A percentile compares a stretch with the other conserved stretches of the same genome.
Evolutionary conservation across 345 rosid species (phyloP).

Genomic region (Eucalyptus virginea): DNA sequence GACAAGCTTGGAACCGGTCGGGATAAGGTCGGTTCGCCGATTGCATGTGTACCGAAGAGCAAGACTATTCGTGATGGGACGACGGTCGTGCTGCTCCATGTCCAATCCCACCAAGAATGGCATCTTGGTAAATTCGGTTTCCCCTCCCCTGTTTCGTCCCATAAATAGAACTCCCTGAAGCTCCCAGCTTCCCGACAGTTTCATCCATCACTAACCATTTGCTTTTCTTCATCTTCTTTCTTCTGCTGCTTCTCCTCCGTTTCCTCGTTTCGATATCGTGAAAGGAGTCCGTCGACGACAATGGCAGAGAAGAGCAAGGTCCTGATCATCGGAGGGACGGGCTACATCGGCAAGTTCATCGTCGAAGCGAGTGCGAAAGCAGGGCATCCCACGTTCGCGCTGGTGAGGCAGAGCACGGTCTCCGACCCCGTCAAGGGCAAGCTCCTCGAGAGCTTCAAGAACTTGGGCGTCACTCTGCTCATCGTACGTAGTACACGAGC

Average conservation of each 20-base stretch:
- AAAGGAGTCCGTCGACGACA: background rate
- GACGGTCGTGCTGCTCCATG: background rate
- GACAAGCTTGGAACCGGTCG: background rate
- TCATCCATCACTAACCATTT: background rate
- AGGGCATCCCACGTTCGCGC: conserved; percentile 49
- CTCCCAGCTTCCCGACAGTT: background rate
- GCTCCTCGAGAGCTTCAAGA: conserved; percentile 35
- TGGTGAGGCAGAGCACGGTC: conserved; percentile 40
- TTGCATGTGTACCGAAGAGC: background rate
- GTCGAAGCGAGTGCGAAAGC: conserved; percentile 49
- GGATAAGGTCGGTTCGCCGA: background rate
- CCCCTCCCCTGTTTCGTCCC: background rate
- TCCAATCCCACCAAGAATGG: background rate
- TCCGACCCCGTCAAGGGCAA: conserved; percentile 49
- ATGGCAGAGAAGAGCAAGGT: conserved; percentile 66
- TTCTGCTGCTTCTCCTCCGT: background rate
- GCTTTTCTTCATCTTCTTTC: background rate
- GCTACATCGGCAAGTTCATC: conserved; percentile 61
- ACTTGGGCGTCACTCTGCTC: conserved; percentile 41
- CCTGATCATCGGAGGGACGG: conserved; percentile 64
- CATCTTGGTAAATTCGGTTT: background rate
- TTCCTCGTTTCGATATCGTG: background rate
- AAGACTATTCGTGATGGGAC: background rate
- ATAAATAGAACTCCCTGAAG: background rate
- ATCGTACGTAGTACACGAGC: conserved; percentile 10